A percentile compares a stretch with the other conserved stretches of the same genome.
Evolutionary conservation across 2,329 filamentous ascomycete species (phyloP).

Genomic region (Penicillium verrucosum): DNA sequence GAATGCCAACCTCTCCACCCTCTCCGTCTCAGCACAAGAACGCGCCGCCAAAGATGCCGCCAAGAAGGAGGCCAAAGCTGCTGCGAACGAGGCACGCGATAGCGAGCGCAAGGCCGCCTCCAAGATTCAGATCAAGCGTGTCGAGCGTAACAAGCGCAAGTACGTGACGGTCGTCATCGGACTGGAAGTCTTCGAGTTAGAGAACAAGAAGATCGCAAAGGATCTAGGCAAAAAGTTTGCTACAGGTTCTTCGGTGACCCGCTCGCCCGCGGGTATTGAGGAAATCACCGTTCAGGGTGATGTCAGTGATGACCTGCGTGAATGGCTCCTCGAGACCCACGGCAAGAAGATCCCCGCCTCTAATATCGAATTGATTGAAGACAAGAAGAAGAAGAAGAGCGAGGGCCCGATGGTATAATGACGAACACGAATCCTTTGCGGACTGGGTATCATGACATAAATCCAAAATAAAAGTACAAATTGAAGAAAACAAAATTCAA

Average conservation of each 20-base stretch:
- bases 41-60: slow-evolving; percentile 92
- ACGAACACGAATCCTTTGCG: slow-evolving; percentile 16
- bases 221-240: slow-evolving; percentile 99
- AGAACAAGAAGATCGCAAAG: slow-evolving; percentile 93
- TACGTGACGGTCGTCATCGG: slow-evolving; percentile 91
- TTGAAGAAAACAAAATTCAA: slow-evolving; percentile 8
- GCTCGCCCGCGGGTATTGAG: slow-evolving; percentile 78
- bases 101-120: slow-evolving; percentile 77
- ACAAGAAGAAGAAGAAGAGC: slow-evolving; percentile 83
- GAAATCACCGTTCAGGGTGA: slow-evolving; percentile 98
- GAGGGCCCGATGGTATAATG: slow-evolving; percentile 14
- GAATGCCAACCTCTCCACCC: slow-evolving; percentile 75
- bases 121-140: slow-evolving; percentile 87
- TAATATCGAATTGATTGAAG: slow-evolving; percentile 91
- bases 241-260: slow-evolving; percentile 88
- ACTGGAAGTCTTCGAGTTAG: slow-evolving; percentile 83
- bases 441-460: slow-evolving; percentile 29
- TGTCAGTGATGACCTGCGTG: slow-evolving; percentile 88
- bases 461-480: slow-evolving; percentile 14
- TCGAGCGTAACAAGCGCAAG: slow-evolving; percentile 97
- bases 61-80: slow-evolving; percentile 95
- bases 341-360: slow-evolving; percentile 81
- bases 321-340: slow-evolving; percentile 86
- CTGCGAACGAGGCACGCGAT: slow-evolving; percentile 78
- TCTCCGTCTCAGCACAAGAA: slow-evolving; percentile 89